Conservation (phyloP, 2,329 filamentous ascomycete genomes). For the Aspergillus tanneri region DNA sequence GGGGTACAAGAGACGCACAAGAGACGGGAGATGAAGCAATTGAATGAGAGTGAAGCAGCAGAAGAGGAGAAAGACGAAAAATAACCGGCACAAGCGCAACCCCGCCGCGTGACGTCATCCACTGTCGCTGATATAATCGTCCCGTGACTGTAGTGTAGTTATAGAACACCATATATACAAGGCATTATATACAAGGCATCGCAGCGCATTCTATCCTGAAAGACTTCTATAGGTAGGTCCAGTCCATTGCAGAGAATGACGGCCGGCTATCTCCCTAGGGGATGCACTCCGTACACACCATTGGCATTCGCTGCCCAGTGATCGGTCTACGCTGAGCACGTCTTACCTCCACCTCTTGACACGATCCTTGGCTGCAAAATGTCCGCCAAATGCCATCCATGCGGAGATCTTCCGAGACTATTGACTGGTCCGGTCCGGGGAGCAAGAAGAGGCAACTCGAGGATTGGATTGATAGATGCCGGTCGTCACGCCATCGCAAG, state of each 20-base stretch:
- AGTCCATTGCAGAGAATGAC: too few relatives aligned
- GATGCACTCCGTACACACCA: too few relatives aligned
- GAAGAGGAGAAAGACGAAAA: not conserved
- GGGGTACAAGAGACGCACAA: not conserved
- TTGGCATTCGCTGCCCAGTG: too few relatives aligned
- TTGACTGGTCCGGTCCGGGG: not conserved
- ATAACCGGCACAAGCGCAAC: not conserved
- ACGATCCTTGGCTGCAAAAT: constrained; percentile 10
- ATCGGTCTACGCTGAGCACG: too few relatives aligned
- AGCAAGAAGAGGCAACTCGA: too few relatives aligned
- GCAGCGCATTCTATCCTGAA: too few relatives aligned
- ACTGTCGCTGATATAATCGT: too few relatives aligned
- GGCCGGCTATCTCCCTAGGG: too few relatives aligned
- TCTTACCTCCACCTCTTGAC: constrained; percentile 11
- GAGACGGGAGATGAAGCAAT: not conserved
- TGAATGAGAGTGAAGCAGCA: not conserved
- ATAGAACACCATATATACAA: too few relatives aligned
- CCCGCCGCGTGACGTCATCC: not conserved
- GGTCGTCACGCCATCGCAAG: constrained; percentile 1
- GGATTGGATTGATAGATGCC: not conserved
- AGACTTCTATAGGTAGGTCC: too few relatives aligned
- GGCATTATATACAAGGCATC: too few relatives aligned
- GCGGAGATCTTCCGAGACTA: not conserved
- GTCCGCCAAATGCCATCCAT: not conserved
- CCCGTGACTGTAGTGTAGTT: too few relatives aligned